These are phyloP conservation scores for Salix arbutifolia DNA, from an alignment of 345 rosid genomes.

Conservation along the genomic window DNA sequence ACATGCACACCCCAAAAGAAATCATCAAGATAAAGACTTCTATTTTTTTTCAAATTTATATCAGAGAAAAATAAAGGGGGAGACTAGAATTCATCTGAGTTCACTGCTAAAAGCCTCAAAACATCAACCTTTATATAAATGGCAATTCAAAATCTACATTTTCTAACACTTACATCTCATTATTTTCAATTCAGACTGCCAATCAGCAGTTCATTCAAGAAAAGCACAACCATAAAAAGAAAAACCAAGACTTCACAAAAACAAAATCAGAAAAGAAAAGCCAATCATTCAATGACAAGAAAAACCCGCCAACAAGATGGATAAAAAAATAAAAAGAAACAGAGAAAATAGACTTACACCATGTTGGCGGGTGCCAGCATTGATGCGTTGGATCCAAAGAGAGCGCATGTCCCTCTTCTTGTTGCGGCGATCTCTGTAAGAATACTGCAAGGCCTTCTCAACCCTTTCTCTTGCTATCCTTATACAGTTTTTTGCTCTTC, in stretches of 20 bases:
- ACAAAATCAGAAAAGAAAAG: not conserved
- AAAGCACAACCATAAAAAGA: not conserved
- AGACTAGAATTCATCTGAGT: not conserved
- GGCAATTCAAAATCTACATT: not conserved
- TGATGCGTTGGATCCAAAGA: conserved; percentile 94
- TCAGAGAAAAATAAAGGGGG: not conserved
- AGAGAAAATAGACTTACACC: conserved; percentile 44
- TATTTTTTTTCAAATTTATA: not conserved
- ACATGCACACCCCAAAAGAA: not conserved
- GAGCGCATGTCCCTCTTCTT: conserved; percentile 98
- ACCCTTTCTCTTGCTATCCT: conserved; percentile 89
- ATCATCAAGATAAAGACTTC: not conserved
- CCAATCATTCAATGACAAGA: not conserved
- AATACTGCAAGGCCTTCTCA: conserved; percentile 93
- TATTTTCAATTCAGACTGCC: not conserved
- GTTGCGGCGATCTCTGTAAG: conserved; percentile 77
- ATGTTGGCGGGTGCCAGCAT: conserved; percentile 85
- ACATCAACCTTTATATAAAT: not conserved
- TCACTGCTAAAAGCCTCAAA: not conserved
- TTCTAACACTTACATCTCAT: not conserved
- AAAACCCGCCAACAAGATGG: not conserved
- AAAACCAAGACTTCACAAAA: not conserved
- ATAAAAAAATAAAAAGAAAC: too few species aligned
- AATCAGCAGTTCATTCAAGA: not conserved
- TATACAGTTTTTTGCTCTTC: conserved; percentile 92